Evolutionary conservation across 164 flowering plant genomes (phyloP).

Genomic region (Platanus orientalis): DNA sequence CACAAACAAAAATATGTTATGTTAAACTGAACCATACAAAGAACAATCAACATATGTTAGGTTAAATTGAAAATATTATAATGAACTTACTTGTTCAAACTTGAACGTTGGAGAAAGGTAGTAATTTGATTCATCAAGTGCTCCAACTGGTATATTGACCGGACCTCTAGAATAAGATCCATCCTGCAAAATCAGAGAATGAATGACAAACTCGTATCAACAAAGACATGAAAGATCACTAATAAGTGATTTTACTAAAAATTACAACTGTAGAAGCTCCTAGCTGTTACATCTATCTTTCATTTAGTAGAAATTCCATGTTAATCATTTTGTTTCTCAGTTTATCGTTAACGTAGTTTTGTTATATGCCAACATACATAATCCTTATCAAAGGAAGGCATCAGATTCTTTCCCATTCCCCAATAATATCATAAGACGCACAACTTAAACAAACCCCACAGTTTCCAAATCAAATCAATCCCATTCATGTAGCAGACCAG

Average conservation of each 20-base stretch:
- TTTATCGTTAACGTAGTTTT: too few species aligned
- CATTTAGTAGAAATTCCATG: neutral
- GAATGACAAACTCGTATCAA: neutral
- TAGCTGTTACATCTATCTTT: neutral
- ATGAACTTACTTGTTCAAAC: slow-evolving; percentile 80
- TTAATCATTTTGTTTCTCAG: neutral
- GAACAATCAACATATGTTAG: neutral
- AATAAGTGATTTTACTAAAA: neutral
- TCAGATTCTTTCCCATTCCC: too few species aligned
- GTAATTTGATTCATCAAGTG: slow-evolving; percentile 56
- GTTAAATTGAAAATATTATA: neutral
- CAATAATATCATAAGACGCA: too few species aligned
- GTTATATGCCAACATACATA: too few species aligned
- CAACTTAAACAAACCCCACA: too few species aligned
- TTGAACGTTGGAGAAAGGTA: slow-evolving; percentile 75
- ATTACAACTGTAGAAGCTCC: neutral
- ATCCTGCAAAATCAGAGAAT: slow-evolving; percentile 53
- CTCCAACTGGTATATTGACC: slow-evolving; percentile 81
- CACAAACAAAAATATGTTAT: too few species aligned
- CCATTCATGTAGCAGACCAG: too few species aligned
- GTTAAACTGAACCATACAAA: neutral
- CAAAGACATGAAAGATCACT: neutral
- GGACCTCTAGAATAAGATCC: slow-evolving; percentile 99
- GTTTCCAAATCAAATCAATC: too few species aligned
- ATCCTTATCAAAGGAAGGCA: too few species aligned